Evolutionary conservation across 2,329 filamentous ascomycete genomes (phyloP), one percentile per base, ranked within the genome.

Genomic region (Paramyrothecium sp.): DNA sequence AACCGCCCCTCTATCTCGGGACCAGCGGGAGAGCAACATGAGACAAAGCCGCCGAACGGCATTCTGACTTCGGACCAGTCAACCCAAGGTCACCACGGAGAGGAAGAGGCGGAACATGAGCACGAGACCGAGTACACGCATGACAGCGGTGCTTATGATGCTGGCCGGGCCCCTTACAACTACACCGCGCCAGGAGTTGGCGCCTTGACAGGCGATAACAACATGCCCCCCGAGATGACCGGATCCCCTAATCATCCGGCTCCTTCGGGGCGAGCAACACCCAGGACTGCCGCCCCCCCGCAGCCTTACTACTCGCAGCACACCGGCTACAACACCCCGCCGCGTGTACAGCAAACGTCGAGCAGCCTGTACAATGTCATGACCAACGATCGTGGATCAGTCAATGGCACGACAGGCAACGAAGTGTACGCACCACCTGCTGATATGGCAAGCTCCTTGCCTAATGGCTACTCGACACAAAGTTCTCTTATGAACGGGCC

Each of bases 311-410:
- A 96, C 75, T 73, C 83, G 7, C 84, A 84, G 59, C 80, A 81
- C 70, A 72, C 82, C 53, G 88, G 88, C 23, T 96, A 96, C 75
- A 89, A 81, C 70, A 93, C 91, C 1, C 89, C 93, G 52, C 92
- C 92, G 21, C 88, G 92, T 47, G 80, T 84, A 10, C 78, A 81
- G 57, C 81, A 87, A 58, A 83, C 89, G 3, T 88, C 90, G 1
- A 93, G 91, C 78, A 96, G 87, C 69, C 79, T 97, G 53, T 96
- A 96, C 81, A 96, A 88, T 73, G 89, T 96, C 61, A 92, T 96
- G 78, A 93, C 89, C 71, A 92, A 91, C 69, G 89, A 91, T 58
- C 85, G 91, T 23, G 85, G 79, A 51, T 76, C 80, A 30, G 73
- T 85, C 12, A 78, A 67, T 63, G 89, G 89, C n/a, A 82, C 80